phyloP scores from a whole-genome alignment of 2,329 filamentous ascomycete genomes.

The Claviceps sp. region DNA sequence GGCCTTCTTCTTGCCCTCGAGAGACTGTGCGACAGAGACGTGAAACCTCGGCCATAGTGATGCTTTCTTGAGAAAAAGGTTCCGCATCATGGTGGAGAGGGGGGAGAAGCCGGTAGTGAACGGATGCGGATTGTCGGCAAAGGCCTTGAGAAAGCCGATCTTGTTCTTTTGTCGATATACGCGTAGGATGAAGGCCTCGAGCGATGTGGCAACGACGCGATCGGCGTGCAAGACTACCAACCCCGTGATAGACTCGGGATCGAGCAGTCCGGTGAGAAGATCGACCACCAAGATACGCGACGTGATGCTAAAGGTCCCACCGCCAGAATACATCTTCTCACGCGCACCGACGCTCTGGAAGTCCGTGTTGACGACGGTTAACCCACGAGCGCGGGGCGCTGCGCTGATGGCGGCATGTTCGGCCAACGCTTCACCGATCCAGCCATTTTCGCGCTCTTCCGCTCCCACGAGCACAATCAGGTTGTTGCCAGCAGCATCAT shows the following conservation, averaged over 20 bases:
- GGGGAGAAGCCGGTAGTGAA: constrained; percentile 83
- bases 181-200: constrained; percentile 89
- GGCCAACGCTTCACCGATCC: constrained; percentile 90
- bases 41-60: constrained; percentile 93
- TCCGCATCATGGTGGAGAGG: constrained; percentile 79
- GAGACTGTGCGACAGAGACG: constrained; percentile 71
- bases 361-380: constrained; percentile 91
- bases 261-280: constrained; percentile 68
- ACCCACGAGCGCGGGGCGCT: constrained; percentile 65
- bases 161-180: constrained; percentile 95
- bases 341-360: constrained; percentile 73
- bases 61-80: constrained; percentile 72
- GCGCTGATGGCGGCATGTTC: constrained; percentile 89
- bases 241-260: constrained; percentile 76
- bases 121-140: constrained; percentile 85
- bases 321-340: constrained; percentile 81
- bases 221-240: constrained; percentile 83
- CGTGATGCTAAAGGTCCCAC: constrained; percentile 91
- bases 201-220: constrained; percentile 67
- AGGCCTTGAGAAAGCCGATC: constrained; percentile 84
- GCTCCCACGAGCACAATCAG: constrained; percentile 80
- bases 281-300: constrained; percentile 92
- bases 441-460: constrained; percentile 85
- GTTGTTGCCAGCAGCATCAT: constrained; percentile 91
- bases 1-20: constrained; percentile 85